Evolutionary conservation across 2,329 filamentous ascomycete genomes (phyloP).

Genomic region (Colletotrichum camelliae): DNA sequence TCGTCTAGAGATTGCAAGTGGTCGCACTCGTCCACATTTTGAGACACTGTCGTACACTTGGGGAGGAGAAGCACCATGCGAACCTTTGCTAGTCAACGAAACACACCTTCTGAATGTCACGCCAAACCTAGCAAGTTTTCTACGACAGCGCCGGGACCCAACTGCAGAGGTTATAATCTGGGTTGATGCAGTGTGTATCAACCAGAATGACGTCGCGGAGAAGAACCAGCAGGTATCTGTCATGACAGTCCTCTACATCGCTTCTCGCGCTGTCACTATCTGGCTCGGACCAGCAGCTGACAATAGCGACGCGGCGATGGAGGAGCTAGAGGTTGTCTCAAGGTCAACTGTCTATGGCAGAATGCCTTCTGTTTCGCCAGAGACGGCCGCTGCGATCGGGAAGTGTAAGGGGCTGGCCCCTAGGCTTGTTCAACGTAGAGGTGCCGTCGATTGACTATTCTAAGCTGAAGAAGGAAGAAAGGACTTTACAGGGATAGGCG

Average conservation of each 20-base stretch:
- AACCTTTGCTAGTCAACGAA: neutral
- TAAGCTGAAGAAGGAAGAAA: too few species aligned
- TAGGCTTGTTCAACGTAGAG: too few species aligned
- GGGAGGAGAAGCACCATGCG: slow-evolving; percentile 29
- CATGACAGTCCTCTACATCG: neutral
- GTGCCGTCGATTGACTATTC: too few species aligned
- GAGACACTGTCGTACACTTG: slow-evolving; percentile 42
- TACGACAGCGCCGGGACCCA: neutral
- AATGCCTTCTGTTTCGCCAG: neutral
- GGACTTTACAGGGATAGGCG: too few species aligned
- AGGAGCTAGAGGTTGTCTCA: neutral
- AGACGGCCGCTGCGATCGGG: neutral
- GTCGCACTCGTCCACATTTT: neutral
- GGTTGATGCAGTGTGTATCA: slow-evolving; percentile 9
- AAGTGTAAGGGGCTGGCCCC: too few species aligned
- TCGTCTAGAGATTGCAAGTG: neutral
- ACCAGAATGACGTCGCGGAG: slow-evolving; percentile 5
- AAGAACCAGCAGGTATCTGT: neutral
- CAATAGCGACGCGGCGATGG: neutral
- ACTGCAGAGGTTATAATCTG: neutral
- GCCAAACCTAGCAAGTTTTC: neutral
- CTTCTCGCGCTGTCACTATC: slow-evolving; percentile 17
- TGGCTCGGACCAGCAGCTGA: slow-evolving; percentile 29
- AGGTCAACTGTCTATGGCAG: neutral
- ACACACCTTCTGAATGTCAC: neutral